A percentile compares a stretch with the other conserved stretches of the same genome.
Conservation (phyloP, 495 filamentous ascomycete genomes). For the Tuber indicum region DNA sequence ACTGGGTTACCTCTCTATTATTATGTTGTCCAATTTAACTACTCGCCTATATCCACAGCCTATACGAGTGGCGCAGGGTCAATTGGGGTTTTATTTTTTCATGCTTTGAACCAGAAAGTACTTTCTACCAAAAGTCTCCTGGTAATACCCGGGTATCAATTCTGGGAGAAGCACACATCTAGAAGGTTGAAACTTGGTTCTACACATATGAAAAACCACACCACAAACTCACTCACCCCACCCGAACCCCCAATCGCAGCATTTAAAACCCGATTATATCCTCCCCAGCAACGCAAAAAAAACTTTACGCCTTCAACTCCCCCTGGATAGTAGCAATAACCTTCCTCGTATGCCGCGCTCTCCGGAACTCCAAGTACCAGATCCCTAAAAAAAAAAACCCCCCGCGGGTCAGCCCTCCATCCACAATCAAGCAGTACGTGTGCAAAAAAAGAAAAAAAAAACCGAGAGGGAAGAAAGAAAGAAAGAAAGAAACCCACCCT, state of each 20-base stretch:
- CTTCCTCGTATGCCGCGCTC: constrained; percentile 63
- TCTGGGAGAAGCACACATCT: neutral
- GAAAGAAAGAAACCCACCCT: constrained; percentile 34
- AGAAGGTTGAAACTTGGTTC: too few species aligned
- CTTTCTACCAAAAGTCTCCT: neutral
- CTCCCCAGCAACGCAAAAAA: neutral
- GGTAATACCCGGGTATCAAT: neutral
- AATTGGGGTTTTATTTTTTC: neutral
- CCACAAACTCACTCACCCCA: neutral
- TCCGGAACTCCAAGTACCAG: constrained; percentile 90
- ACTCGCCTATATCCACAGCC: neutral
- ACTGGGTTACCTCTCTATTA: neutral
- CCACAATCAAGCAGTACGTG: neutral
- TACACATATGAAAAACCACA: neutral
- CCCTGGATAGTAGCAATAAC: constrained; percentile 94
- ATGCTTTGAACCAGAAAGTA: neutral
- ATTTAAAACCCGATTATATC: neutral
- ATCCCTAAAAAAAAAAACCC: constrained; percentile 53
- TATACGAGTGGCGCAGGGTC: neutral
- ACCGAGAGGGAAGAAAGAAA: too few species aligned
- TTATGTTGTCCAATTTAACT: neutral
- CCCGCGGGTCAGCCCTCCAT: constrained; percentile 11
- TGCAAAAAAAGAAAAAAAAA: neutral
- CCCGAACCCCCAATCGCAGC: neutral
- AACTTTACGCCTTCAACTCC: constrained; percentile 46